phyloP scores from a whole-genome alignment of 345 rosid species.

The Citrus cavaleriei region DNA sequence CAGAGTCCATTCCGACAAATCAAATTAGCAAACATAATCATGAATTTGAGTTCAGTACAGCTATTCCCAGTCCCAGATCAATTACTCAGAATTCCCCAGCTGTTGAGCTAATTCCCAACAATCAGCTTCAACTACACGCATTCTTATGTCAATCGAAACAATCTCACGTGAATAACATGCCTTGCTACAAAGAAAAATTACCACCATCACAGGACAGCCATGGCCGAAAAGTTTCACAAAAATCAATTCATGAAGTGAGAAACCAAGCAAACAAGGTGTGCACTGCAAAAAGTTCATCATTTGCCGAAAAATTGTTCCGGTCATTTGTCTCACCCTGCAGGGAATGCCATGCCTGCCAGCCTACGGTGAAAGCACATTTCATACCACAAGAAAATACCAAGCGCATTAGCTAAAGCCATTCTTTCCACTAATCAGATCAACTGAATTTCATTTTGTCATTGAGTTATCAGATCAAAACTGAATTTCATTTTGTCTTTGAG shows the following conservation, averaged over 20 bases:
- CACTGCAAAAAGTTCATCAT: conserved; percentile 16
- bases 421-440: not conserved
- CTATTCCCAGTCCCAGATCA: not conserved
- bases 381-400: not conserved
- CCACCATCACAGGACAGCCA: conserved; percentile 1
- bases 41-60: conserved; percentile 26
- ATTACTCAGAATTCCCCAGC: conserved; percentile 1
- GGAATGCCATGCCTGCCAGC: conserved; percentile 34
- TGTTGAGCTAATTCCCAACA: conserved; percentile 7
- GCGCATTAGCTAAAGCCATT: not conserved
- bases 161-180: conserved; percentile 4
- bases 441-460: not conserved
- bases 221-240: not conserved
- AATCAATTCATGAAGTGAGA: conserved; percentile 16
- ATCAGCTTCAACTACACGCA: conserved; percentile 18
- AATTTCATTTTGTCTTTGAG: not conserved
- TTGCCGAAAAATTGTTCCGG: conserved; percentile 24
- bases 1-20: conserved; percentile 5
- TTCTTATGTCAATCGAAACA: conserved; percentile 9
- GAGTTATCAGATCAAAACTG: not conserved
- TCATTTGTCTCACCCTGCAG: conserved; percentile 40
- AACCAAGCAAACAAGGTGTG: conserved; percentile 22
- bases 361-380: conserved; percentile 10
- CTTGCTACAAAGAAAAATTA: conserved; percentile 1
- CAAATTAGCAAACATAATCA: conserved; percentile 10